A percentile compares a stretch with the other conserved stretches of the same genome.
phyloP scores from a whole-genome alignment of 2,329 filamentous ascomycete genomes.

The Aspergillus luchuensis region DNA sequence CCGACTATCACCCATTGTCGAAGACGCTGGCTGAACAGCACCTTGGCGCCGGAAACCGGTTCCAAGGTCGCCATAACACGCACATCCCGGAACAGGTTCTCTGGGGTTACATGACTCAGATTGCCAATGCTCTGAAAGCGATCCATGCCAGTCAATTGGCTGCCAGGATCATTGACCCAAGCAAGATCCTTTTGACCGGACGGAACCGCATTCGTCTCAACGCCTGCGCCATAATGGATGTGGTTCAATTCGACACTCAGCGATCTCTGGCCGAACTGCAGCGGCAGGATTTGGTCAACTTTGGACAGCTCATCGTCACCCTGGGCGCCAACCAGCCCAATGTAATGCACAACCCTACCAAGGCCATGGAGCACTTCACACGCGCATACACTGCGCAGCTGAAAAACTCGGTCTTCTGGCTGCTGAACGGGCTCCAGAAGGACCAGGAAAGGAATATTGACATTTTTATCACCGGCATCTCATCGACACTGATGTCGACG shows the following conservation, averaged over 20 bases:
- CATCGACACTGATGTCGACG: conserved; percentile 71
- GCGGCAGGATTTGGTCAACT: conserved; percentile 80
- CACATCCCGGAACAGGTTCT: conserved; percentile 71
- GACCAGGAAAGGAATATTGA: conserved; percentile 71
- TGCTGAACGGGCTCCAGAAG: conserved; percentile 67
- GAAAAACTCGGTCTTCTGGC: conserved; percentile 77
- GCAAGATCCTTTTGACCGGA: conserved; percentile 85
- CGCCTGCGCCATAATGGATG: conserved; percentile 85
- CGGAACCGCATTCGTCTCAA: conserved; percentile 88
- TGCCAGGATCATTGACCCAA: conserved; percentile 80
- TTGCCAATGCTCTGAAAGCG: conserved; percentile 81
- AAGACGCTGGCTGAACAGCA: conserved; percentile 88
- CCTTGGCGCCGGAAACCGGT: conserved; percentile 42
- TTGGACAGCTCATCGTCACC: conserved; percentile 81
- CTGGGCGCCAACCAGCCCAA: conserved; percentile 70
- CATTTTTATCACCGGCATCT: conserved; percentile 75
- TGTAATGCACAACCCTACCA: conserved; percentile 64
- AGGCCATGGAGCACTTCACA: conserved; percentile 73
- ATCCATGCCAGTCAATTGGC: conserved; percentile 82
- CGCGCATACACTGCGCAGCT: conserved; percentile 77
- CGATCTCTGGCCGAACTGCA: conserved; percentile 74
- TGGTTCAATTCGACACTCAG: conserved; percentile 76
- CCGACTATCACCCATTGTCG: conserved; percentile 87
- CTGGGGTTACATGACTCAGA: conserved; percentile 91
- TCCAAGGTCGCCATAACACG: conserved; percentile 48